Percentiles rank a stretch among this genome's conserved stretches.
These are phyloP conservation scores for Adansonia grandidieri DNA, from an alignment of 441 rosid species.

Conservation along the genomic window DNA sequence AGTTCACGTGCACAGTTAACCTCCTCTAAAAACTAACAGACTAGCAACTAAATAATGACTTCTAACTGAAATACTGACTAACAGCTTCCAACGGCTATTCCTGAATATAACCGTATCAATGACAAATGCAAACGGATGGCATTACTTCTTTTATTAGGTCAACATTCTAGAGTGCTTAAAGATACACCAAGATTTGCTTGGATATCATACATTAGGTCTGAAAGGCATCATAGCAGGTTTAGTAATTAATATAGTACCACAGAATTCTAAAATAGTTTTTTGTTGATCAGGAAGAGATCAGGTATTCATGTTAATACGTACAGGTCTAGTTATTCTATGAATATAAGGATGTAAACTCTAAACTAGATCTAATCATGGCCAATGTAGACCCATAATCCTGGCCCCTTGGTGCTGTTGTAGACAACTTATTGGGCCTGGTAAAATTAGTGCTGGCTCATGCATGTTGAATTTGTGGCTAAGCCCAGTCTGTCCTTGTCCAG, in stretches of 20 bases:
- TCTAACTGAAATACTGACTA: no score
- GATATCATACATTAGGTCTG: constrained; percentile 3
- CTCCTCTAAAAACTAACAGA: no score
- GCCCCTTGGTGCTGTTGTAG: not conserved
- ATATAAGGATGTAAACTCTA: not conserved
- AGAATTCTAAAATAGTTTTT: not conserved
- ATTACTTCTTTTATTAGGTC: constrained; percentile 8
- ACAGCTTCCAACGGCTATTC: no score
- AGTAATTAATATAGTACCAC: not conserved
- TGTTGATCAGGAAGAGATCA: constrained; percentile 2
- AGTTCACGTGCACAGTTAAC: no score
- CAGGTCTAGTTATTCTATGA: not conserved
- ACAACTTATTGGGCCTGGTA: not conserved
- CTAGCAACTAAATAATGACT: no score
- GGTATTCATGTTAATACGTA: not conserved
- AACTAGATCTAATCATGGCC: not conserved
- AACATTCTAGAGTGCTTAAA: constrained; percentile 8
- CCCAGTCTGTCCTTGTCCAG: not conserved
- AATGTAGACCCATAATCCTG: not conserved
- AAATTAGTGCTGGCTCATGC: not conserved
- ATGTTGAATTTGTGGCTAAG: constrained; percentile 8
- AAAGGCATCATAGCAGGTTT: not conserved
- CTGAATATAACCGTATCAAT: not conserved
- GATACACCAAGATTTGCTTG: not conserved
- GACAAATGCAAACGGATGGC: constrained; percentile 17